These are phyloP conservation scores for Sanguinoderma infundibulare DNA, from an alignment of 1,284 basidiomycete genomes.

Conservation along the genomic window DNA sequence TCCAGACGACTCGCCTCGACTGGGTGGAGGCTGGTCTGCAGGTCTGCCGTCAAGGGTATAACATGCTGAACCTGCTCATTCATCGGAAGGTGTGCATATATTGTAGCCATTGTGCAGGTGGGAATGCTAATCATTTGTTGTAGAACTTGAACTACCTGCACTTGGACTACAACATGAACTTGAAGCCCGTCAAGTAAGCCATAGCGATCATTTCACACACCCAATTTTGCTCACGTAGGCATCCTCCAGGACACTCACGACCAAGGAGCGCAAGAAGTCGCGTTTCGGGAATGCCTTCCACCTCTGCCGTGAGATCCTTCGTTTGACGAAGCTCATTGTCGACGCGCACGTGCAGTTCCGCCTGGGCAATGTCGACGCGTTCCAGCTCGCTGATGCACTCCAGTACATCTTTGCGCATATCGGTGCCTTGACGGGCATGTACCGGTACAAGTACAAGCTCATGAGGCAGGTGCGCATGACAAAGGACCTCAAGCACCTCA, in stretches of 20 bases:
- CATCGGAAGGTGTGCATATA: slow-evolving; percentile 83
- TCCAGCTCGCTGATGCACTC: slow-evolving; percentile 97
- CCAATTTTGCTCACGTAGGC: neutral
- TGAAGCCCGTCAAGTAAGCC: slow-evolving; percentile 92
- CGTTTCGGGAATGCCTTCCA: slow-evolving; percentile 99
- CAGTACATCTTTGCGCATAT: slow-evolving; percentile 99
- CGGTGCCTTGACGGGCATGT: slow-evolving; percentile 98
- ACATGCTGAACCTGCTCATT: slow-evolving; percentile 98
- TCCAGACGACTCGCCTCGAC: slow-evolving; percentile 97
- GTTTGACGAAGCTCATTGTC: slow-evolving; percentile 97
- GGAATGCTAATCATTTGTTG: slow-evolving; percentile 13
- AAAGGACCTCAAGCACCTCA: slow-evolving; percentile 98
- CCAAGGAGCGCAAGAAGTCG: slow-evolving; percentile 99
- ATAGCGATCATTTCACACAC: neutral
- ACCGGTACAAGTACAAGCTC: slow-evolving; percentile 99
- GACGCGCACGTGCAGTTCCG: slow-evolving; percentile 99
- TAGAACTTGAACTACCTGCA: slow-evolving; percentile 96
- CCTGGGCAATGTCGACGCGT: slow-evolving; percentile 98
- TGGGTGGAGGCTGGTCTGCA: slow-evolving; percentile 99
- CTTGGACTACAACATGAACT: slow-evolving; percentile 92
- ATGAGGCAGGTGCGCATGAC: slow-evolving; percentile 99
- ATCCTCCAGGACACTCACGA: slow-evolving; percentile 85
- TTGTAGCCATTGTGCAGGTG: neutral
- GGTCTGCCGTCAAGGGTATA: slow-evolving; percentile 98
- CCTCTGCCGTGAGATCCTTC: slow-evolving; percentile 95